Percentiles rank a stretch among this genome's conserved stretches.
phyloP scores from a whole-genome alignment of 768 basidiomycete species.

The Termitomyces eurrhizus region DNA sequence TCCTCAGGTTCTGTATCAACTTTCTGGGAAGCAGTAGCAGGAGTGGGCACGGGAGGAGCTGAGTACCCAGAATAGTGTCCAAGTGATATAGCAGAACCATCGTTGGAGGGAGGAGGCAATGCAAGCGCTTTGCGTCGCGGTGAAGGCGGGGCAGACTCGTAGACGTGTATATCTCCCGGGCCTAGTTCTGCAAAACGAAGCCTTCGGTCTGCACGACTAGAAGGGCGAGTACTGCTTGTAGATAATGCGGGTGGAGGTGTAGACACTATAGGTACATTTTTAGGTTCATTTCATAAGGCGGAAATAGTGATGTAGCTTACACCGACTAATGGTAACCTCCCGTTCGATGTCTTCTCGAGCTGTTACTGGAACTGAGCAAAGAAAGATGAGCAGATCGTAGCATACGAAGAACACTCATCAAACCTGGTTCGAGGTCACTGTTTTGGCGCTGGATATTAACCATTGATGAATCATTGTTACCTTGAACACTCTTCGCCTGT shows the following conservation, averaged over 20 bases:
- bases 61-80: constrained; percentile 32
- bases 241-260: constrained; percentile 45
- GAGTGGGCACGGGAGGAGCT: constrained; percentile 7
- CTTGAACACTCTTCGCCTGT: constrained; percentile 10
- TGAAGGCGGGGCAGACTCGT: constrained; percentile 77
- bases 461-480: not conserved
- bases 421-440: constrained; percentile 17
- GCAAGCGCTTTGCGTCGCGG: constrained; percentile 61
- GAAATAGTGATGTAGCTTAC: constrained; percentile 10
- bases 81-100: constrained; percentile 36
- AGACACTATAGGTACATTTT: constrained; percentile 19
- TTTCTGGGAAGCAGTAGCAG: not conserved
- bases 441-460: not conserved
- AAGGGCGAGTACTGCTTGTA: constrained; percentile 52
- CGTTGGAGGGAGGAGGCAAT: constrained; percentile 46
- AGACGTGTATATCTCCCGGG: constrained; percentile 74
- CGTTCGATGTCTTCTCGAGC: constrained; percentile 10
- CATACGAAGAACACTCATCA: not conserved
- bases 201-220: constrained; percentile 51
- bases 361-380: constrained; percentile 14
- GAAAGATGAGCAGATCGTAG: not conserved
- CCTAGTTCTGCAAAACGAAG: constrained; percentile 76
- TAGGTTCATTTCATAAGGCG: not conserved
- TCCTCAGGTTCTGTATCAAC: constrained; percentile 43
- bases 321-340: constrained; percentile 6